Evolutionary conservation across 2,329 filamentous ascomycete genomes (phyloP), one percentile per base, ranked within the genome.

Genomic region (Sordariomycetes sp.): DNA sequence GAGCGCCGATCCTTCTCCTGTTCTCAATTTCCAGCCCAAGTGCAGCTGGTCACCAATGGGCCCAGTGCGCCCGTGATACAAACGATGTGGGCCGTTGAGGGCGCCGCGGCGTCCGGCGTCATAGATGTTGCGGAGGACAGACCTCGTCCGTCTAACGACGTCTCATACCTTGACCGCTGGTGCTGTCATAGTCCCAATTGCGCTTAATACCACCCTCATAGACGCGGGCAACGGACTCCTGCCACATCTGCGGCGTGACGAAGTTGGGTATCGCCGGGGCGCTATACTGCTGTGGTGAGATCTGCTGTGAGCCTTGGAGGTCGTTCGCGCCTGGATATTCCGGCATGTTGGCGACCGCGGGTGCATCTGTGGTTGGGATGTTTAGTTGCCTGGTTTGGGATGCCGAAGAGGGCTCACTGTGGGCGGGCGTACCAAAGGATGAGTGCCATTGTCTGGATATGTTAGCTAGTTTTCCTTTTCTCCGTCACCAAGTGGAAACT

Each of bases 391-490:
- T 65, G 53, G 62, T 54, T 49, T 67, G 64, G 45, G 64, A 54
- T 7, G 21, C 46, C 57, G 58, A 47, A 36, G 53, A 43, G 36
- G 50, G 39, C 30, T 55, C 45, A 40, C 51, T 33, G 30, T 55
- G 50, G 36, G 48, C 42, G 33, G 75, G 77, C 57, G 80, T 84
- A 67, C 86, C 85, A 64, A 95, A 96, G 44, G 90, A 88, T 51
- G 83, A 80, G 59, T 94, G 88, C 88, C 90, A 96, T 67, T 94
- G 86, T 58, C 88, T 94, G 37, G 49, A 10, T 14, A 19, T 42
- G 45, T 21, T 26, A 37, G 34, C 21, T 10, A 32, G 16, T 5
- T 26, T n/a, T 21, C 10, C 16, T n/a, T 34, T 17, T 34, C 28
- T 31, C 10, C 15, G 14, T n/a, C n/a, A n/a, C 28, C 20, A 25